These are phyloP conservation scores for Myriosclerotinia duriaeana DNA, from an alignment of 2,329 filamentous ascomycete genomes.

Conservation along the genomic window DNA sequence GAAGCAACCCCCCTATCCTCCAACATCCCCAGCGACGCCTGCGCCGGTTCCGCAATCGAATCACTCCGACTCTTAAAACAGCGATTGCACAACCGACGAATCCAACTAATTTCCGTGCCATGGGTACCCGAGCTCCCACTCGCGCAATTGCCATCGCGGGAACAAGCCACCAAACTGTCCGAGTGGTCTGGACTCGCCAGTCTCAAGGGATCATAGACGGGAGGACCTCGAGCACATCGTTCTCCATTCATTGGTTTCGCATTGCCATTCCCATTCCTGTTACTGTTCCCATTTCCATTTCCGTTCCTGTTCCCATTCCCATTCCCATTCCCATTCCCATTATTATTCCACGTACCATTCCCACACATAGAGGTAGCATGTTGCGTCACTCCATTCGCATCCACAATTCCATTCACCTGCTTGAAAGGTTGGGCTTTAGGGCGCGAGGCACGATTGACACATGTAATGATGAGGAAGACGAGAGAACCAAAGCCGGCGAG, in stretches of 20 bases:
- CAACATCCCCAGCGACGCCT: neutral
- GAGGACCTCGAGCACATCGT: constrained; percentile 1
- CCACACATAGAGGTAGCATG: neutral
- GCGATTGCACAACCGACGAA: constrained; percentile 2
- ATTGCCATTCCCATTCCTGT: neutral
- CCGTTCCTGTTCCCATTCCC: too few relatives aligned
- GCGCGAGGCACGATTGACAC: neutral
- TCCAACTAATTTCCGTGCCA: neutral
- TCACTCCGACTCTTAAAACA: neutral
- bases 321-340: neutral
- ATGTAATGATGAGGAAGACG: constrained; percentile 18
- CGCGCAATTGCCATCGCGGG: neutral
- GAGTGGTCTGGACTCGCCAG: neutral
- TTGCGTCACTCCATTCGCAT: neutral
- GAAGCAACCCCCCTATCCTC: neutral
- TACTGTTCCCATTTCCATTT: too few relatives aligned
- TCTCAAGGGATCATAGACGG: constrained; percentile 4
- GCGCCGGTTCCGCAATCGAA: neutral
- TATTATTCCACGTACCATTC: neutral
- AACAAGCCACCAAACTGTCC: neutral
- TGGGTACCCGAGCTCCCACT: neutral
- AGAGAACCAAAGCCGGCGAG: constrained; percentile 9
- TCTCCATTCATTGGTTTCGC: neutral
- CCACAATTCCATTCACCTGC: neutral
- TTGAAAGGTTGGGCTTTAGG: constrained; percentile 11